These are phyloP conservation scores for Hymenochaete sp. DNA, from an alignment of 1,284 basidiomycete species.

Conservation along the genomic window DNA sequence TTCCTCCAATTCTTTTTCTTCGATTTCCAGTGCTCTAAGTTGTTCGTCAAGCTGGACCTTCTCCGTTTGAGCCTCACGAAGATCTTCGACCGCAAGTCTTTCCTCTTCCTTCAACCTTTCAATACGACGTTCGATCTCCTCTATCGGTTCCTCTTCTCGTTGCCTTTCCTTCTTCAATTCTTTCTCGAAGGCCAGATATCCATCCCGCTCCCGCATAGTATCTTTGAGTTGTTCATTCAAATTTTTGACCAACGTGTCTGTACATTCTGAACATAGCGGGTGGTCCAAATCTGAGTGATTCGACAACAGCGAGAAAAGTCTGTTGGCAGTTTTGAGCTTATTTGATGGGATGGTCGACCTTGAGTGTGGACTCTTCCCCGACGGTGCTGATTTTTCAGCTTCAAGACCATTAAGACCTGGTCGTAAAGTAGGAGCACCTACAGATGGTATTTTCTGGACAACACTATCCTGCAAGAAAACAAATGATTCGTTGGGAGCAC, in stretches of 20 bases:
- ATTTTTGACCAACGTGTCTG: constrained; percentile 69
- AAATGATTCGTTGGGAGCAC: constrained; percentile 73
- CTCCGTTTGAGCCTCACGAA: constrained; percentile 68
- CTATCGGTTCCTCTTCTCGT: constrained; percentile 52
- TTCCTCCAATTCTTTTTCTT: constrained; percentile 66
- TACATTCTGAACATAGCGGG: constrained; percentile 92
- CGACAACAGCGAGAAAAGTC: constrained; percentile 73
- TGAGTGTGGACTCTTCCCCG: neutral
- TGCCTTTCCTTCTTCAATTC: constrained; percentile 70
- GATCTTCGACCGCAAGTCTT: constrained; percentile 56
- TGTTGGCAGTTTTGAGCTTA: constrained; percentile 63
- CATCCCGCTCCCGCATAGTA: constrained; percentile 84
- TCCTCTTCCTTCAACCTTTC: constrained; percentile 73
- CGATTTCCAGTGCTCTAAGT: constrained; percentile 57
- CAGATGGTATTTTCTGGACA: constrained; percentile 52
- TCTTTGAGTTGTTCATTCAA: constrained; percentile 84
- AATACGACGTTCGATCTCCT: constrained; percentile 63
- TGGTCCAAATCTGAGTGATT: constrained; percentile 83
- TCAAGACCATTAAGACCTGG: neutral
- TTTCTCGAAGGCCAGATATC: constrained; percentile 87
- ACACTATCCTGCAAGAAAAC: constrained; percentile 82
- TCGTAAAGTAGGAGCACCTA: constrained; percentile 27
- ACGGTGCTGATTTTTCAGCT: constrained; percentile 2
- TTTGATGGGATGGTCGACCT: constrained; percentile 50
- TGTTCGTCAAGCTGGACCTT: constrained; percentile 69